Percentiles rank a stretch among this genome's conserved stretches.
These are phyloP conservation scores for Aschersonia sp. DNA, from an alignment of 2,329 filamentous ascomycete genomes.

Conservation along the genomic window DNA sequence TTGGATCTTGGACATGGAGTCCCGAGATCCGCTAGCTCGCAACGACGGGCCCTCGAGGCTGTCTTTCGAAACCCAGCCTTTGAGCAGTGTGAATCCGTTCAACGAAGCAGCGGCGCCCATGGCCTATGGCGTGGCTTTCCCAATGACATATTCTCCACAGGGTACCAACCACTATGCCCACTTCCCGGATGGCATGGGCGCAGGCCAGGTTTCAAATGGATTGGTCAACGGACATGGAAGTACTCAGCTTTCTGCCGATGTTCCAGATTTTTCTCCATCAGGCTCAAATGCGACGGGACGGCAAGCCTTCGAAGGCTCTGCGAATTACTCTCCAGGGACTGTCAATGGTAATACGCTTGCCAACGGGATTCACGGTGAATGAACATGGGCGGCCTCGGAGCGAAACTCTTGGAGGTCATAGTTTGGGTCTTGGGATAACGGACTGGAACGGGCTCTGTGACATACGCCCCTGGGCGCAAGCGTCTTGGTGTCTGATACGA, in stretches of 20 bases:
- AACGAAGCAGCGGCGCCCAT: conserved; percentile 17
- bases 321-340: background rate
- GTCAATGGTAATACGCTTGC: conserved; percentile 5
- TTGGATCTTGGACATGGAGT: conserved; percentile 58
- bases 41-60: conserved; percentile 47
- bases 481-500: too few species aligned
- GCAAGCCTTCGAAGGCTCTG: background rate
- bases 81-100: conserved; percentile 14
- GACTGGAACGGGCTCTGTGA: too few species aligned
- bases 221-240: conserved; percentile 11
- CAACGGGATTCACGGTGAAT: background rate
- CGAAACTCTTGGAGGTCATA: too few species aligned
- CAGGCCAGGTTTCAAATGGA: conserved; percentile 22
- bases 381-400: background rate
- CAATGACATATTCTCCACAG: conserved; percentile 14
- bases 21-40: conserved; percentile 59
- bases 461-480: too few species aligned
- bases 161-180: conserved; percentile 14
- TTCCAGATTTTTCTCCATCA: conserved; percentile 24
- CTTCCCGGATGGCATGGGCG: conserved; percentile 15
- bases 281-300: conserved; percentile 3
- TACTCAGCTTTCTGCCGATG: conserved; percentile 22
- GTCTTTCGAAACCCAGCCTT: conserved; percentile 20
- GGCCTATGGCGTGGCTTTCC: conserved; percentile 15
- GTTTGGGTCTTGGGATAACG: too few species aligned